Base-by-base conservation (phyloP, 78 protist genomes). In the Polysphondylium violaceum region DNA sequence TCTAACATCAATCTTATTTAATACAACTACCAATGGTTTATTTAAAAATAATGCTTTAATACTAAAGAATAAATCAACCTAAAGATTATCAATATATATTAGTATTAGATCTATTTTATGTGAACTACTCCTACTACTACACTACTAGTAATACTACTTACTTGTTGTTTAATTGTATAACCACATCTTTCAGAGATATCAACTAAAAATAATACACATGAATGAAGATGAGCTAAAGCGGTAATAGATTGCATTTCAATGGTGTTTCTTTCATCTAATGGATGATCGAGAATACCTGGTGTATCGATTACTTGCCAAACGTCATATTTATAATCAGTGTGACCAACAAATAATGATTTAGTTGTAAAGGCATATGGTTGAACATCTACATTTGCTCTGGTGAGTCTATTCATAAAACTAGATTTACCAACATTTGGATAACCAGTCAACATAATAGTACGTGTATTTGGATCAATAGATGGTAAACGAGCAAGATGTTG, bases 361-460 rank as follows among this genome's bases (percentile, higher is more conserved):
- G 99, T 99, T 17, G 99, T 99, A 96, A 99, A 99, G 14, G 99
- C 99, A 87, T 98, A 98, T 36, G 99, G 99, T 89, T 99, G 99
- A 6, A 99, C 99, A n/a, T 99, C 99, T 36, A 98, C 99, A 27
- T 98, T 95, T 14, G 99, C 99, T 9, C 99, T 93, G 2, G 99
- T 98, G 40, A 98, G 71, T 73, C 88, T 90, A 96, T 99, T 99
- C 95, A 99, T 96, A 75, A 98, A 97, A 23, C 96, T 68, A 16
- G 98, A 94, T 93, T 99, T 99, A 58, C 99, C 99, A 27, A 98
- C 99, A 78, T 99, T 99, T 72, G 99, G 99, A 93, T 93, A 93
- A 36, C 99, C 99, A 19, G 93, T 61, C 59, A 98, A 27, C 14
- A 99, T 60, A n/a, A 99, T 67, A 1, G 99, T 99, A 69, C 99